phyloP scores from a whole-genome alignment of 202 grass and related monocot species.

The Dendrocalamus latiflorus region DNA sequence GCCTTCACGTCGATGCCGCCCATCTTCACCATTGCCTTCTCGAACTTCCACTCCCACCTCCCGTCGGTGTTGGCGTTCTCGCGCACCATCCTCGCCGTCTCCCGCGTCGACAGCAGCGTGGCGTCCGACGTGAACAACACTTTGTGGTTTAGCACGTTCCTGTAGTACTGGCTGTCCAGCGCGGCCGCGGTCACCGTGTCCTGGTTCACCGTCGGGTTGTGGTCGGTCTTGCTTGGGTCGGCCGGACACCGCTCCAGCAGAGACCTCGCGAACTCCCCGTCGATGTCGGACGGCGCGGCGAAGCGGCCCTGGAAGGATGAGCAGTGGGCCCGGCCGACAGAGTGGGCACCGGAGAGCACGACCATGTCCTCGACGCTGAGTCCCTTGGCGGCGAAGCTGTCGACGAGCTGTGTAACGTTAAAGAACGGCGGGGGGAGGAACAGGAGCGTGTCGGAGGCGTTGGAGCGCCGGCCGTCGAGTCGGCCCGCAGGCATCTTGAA shows the following conservation, averaged over 20 bases:
- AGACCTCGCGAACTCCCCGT: neutral
- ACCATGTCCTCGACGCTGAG: slow-evolving; percentile 45
- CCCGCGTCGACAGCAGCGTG: neutral
- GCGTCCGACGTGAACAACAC: slow-evolving; percentile 41
- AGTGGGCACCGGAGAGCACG: slow-evolving; percentile 38
- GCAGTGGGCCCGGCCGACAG: too few relatives aligned
- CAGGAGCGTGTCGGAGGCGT: neutral
- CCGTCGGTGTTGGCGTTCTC: neutral
- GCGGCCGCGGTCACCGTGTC: neutral
- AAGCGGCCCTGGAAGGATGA: slow-evolving; percentile 4
- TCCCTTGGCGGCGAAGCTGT: slow-evolving; percentile 19
- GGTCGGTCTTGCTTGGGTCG: neutral
- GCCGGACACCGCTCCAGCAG: neutral
- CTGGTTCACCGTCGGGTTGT: slow-evolving; percentile 14
- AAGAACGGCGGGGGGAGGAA: slow-evolving; percentile 18
- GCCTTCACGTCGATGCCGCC: slow-evolving; percentile 25
- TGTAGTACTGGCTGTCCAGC: slow-evolving; percentile 43
- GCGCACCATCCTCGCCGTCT: neutral
- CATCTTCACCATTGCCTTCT: too few relatives aligned
- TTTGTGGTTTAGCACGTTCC: slow-evolving; percentile 3
- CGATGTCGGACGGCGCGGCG: neutral
- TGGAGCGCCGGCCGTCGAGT: slow-evolving; percentile 32
- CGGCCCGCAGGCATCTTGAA: slow-evolving; percentile 38
- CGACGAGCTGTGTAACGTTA: slow-evolving; percentile 5
- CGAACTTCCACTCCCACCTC: slow-evolving; percentile 35